These are phyloP conservation scores for Noccaea caerulescens DNA, from an alignment of 345 rosid species.

Conservation along the genomic window DNA sequence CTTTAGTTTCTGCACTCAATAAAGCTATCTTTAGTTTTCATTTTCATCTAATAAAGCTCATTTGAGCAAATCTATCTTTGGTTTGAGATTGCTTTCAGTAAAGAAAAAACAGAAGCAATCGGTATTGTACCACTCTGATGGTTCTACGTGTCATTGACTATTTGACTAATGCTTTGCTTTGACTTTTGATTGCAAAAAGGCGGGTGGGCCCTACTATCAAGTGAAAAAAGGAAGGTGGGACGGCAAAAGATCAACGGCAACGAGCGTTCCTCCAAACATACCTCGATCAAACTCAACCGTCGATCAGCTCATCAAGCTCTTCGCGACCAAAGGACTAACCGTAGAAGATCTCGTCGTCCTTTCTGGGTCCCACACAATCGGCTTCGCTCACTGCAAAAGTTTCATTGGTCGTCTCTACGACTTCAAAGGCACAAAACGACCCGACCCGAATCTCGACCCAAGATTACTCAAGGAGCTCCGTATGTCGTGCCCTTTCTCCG, in stretches of 20 bases:
- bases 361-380: conserved; percentile 86
- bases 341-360: conserved; percentile 70
- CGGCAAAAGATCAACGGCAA: conserved; percentile 67
- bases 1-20: too few species aligned
- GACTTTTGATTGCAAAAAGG: conserved; percentile 23
- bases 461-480: conserved; percentile 68
- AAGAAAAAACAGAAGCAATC: too few species aligned
- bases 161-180: conserved; percentile 9
- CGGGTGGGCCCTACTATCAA: conserved; percentile 82
- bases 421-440: conserved; percentile 56
- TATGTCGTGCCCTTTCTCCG: conserved; percentile 67
- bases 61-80: too few species aligned
- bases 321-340: conserved; percentile 70
- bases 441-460: conserved; percentile 66
- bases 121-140: too few species aligned
- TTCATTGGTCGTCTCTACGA: conserved; percentile 66
- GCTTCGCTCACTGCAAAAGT: conserved; percentile 74
- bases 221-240: conserved; percentile 90
- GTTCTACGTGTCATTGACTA: conserved; percentile 2
- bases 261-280: conserved; percentile 55
- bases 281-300: conserved; percentile 72
- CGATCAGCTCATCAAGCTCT: conserved; percentile 68
- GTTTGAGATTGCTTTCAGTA: too few species aligned
- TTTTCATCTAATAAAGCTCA: too few species aligned
- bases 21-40: too few species aligned